phyloP scores from a whole-genome alignment of 2,329 filamentous ascomycete species.

The Microdochium paspali region DNA sequence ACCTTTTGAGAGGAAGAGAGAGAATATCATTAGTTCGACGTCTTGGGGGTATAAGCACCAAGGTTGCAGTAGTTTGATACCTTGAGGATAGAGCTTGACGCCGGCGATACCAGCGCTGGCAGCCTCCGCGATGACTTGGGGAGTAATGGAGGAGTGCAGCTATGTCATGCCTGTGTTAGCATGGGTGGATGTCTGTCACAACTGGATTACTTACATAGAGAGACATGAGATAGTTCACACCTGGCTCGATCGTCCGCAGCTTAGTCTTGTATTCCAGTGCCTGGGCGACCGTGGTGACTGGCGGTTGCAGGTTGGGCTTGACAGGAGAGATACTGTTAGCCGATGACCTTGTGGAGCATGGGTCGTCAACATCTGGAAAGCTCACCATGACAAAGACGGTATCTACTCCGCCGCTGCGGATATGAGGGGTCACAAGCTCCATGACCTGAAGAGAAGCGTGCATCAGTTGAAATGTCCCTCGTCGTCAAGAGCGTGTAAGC shows the following conservation, averaged over 20 bases:
- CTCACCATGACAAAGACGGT: slow-evolving; percentile 41
- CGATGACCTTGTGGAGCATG: background rate
- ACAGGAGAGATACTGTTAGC: slow-evolving; percentile 20
- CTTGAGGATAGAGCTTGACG: slow-evolving; percentile 61
- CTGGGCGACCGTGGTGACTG: slow-evolving; percentile 49
- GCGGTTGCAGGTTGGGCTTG: slow-evolving; percentile 54
- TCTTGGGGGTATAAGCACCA: too few species aligned
- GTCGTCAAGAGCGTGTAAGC: slow-evolving; percentile 28
- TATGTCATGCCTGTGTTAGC: slow-evolving; percentile 8
- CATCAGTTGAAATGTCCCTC: too few species aligned
- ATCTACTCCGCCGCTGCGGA: slow-evolving; percentile 55
- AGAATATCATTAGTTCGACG: slow-evolving; percentile 8
- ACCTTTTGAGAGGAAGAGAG: slow-evolving; percentile 23
- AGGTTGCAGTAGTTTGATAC: too few species aligned
- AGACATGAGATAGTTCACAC: slow-evolving; percentile 65
- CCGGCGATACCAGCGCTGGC: slow-evolving; percentile 61
- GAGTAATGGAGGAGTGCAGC: slow-evolving; percentile 53
- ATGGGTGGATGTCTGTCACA: slow-evolving; percentile 9
- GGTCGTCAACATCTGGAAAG: slow-evolving; percentile 4
- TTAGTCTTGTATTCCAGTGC: slow-evolving; percentile 58
- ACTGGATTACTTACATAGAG: slow-evolving; percentile 39
- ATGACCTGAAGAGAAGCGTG: slow-evolving; percentile 17
- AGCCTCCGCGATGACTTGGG: slow-evolving; percentile 63
- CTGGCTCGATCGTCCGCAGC: slow-evolving; percentile 49
- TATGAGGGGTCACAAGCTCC: slow-evolving; percentile 9